These are phyloP conservation scores for Ambrosiella xylebori DNA, from an alignment of 2,329 filamentous ascomycete species.

Conservation along the genomic window DNA sequence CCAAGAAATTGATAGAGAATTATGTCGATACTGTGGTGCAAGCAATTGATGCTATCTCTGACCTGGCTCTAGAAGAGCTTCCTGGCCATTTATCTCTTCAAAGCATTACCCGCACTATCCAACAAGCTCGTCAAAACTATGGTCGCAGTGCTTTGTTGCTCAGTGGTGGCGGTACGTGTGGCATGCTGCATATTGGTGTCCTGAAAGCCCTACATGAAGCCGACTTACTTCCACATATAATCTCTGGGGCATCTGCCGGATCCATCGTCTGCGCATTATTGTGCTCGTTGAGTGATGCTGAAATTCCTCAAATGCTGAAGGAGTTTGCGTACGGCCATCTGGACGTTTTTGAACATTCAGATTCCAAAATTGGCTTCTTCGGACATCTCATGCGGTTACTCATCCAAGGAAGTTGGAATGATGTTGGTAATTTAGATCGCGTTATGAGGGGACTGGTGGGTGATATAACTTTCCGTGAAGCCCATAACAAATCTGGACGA, in stretches of 20 bases:
- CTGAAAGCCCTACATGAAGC: slow-evolving; percentile 64
- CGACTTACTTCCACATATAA: slow-evolving; percentile 63
- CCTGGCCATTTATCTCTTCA: slow-evolving; percentile 40
- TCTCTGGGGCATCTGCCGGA: slow-evolving; percentile 74
- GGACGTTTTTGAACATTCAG: slow-evolving; percentile 54
- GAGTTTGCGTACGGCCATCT: slow-evolving; percentile 67
- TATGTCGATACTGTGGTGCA: slow-evolving; percentile 68
- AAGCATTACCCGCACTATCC: slow-evolving; percentile 47
- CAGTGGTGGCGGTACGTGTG: slow-evolving; percentile 75
- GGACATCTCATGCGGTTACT: slow-evolving; percentile 55
- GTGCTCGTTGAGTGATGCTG: slow-evolving; percentile 60
- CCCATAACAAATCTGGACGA: slow-evolving; percentile 81
- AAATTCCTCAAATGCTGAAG: slow-evolving; percentile 52
- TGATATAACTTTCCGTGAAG: slow-evolving; percentile 87
- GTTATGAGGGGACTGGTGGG: slow-evolving; percentile 71
- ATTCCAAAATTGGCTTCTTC: slow-evolving; percentile 31
- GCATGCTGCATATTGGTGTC: slow-evolving; percentile 83
- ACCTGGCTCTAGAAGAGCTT: slow-evolving; percentile 32
- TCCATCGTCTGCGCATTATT: slow-evolving; percentile 72
- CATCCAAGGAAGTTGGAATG: slow-evolving; percentile 70
- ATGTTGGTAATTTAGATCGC: slow-evolving; percentile 62
- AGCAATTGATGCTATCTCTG: slow-evolving; percentile 56
- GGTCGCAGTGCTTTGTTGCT: slow-evolving; percentile 70
- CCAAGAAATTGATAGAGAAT: slow-evolving; percentile 69
- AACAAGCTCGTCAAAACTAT: slow-evolving; percentile 61